These are phyloP conservation scores for Acer negundo DNA, from an alignment of 345 rosid genomes.

Conservation along the genomic window DNA sequence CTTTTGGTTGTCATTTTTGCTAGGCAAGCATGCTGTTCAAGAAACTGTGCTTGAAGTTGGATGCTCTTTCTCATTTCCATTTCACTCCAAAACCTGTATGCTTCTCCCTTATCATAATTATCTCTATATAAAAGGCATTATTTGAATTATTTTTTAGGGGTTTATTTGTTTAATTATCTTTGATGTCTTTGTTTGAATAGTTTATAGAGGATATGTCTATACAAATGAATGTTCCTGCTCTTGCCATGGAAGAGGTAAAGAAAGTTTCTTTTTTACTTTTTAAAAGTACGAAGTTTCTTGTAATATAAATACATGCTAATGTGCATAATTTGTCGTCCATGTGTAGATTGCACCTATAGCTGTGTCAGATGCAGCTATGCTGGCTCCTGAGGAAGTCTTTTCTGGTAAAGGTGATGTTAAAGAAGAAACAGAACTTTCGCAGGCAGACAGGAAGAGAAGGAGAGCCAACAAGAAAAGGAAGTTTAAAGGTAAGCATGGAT, in stretches of 20 bases:
- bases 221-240: slow-evolving; percentile 89
- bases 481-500: slow-evolving; percentile 58
- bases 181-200: slow-evolving; percentile 41
- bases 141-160: background rate
- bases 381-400: slow-evolving; percentile 96
- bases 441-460: slow-evolving; percentile 88
- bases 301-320: slow-evolving; percentile 10
- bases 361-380: slow-evolving; percentile 95
- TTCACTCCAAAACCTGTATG: slow-evolving; percentile 96
- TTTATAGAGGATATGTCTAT: slow-evolving; percentile 91
- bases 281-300: slow-evolving; percentile 1
- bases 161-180: slow-evolving; percentile 1
- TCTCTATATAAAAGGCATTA: background rate
- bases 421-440: slow-evolving; percentile 85
- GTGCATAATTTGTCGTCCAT: slow-evolving; percentile 22
- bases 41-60: slow-evolving; percentile 88
- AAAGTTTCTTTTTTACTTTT: background rate
- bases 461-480: slow-evolving; percentile 97
- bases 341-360: slow-evolving; percentile 88
- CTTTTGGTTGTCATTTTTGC: slow-evolving; percentile 12
- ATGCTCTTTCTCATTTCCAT: slow-evolving; percentile 96
- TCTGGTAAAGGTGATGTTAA: slow-evolving; percentile 78
- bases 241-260: slow-evolving; percentile 96
- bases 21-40: slow-evolving; percentile 82
- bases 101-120: slow-evolving; percentile 18